phyloP scores from a whole-genome alignment of 495 filamentous ascomycete genomes.

The Melanomma pulvis-pyrius region DNA sequence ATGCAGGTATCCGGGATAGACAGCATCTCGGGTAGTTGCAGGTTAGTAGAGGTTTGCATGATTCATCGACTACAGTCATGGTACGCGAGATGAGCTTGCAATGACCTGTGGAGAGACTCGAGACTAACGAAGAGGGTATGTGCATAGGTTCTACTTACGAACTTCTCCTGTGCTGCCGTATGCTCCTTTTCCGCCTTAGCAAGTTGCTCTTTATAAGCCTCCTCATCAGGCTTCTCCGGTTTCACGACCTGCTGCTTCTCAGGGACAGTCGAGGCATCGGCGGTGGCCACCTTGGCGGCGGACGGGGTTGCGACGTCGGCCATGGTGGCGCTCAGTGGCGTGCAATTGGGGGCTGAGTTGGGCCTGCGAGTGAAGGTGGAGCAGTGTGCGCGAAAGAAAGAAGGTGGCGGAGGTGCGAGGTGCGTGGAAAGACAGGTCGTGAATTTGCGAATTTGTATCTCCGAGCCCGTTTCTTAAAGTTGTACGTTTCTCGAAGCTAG shows the following conservation, averaged over 20 bases:
- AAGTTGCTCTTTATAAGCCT: conserved; percentile 69
- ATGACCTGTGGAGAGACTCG: not conserved
- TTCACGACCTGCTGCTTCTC: conserved; percentile 40
- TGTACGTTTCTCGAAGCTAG: not conserved
- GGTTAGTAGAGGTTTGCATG: too few relatives aligned
- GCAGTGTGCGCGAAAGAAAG: not conserved
- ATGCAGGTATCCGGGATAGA: not conserved
- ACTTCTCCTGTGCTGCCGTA: conserved; percentile 67
- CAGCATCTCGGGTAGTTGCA: too few relatives aligned
- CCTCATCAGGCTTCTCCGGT: conserved; percentile 70
- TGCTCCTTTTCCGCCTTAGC: conserved; percentile 82
- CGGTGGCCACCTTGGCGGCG: conserved; percentile 34
- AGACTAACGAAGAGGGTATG: not conserved
- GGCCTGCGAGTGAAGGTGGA: not conserved
- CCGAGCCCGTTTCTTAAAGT: too few relatives aligned
- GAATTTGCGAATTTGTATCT: too few relatives aligned
- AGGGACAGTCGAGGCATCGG: conserved; percentile 28
- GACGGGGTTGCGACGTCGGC: conserved; percentile 41
- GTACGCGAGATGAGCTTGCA: too few relatives aligned
- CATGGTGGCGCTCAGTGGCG: conserved; percentile 29
- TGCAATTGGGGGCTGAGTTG: not conserved
- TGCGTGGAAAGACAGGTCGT: too few relatives aligned
- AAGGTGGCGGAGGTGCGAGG: not conserved
- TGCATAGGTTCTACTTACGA: conserved; percentile 63
- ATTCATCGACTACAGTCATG: too few relatives aligned